phyloP scores from a whole-genome alignment of 495 filamentous ascomycete species.

The Chaetomium tenue region DNA sequence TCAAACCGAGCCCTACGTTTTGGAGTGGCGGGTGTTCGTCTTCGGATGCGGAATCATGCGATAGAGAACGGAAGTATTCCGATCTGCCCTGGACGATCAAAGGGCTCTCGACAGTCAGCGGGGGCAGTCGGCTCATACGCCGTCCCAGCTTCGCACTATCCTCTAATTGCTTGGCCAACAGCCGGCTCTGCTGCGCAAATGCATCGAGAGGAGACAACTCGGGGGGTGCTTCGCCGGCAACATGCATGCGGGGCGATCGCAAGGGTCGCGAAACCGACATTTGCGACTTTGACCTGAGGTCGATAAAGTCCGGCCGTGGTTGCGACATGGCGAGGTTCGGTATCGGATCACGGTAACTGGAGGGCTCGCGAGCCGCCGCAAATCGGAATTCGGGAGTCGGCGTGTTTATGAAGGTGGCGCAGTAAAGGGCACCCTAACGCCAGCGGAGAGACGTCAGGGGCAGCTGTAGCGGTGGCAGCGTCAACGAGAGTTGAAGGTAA shows the following conservation, averaged over 20 bases:
- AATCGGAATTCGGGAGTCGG: not conserved
- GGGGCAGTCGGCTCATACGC: slow-evolving; percentile 81
- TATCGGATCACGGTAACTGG: not conserved
- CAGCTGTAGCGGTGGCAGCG: slow-evolving; percentile 8
- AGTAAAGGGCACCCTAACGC: slow-evolving; percentile 9
- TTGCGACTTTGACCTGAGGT: slow-evolving; percentile 63
- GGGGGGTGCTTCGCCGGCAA: slow-evolving; percentile 84
- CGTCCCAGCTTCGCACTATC: slow-evolving; percentile 65
- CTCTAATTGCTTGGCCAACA: slow-evolving; percentile 83
- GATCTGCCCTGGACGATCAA: slow-evolving; percentile 66
- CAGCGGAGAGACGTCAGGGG: slow-evolving; percentile 28
- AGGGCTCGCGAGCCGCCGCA: not conserved
- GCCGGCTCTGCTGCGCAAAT: slow-evolving; percentile 81
- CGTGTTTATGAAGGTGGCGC: slow-evolving; percentile 9
- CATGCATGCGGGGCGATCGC: slow-evolving; percentile 69
- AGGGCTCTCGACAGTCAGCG: slow-evolving; percentile 71
- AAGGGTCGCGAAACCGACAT: slow-evolving; percentile 56
- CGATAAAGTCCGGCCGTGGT: slow-evolving; percentile 57
- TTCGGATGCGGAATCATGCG: slow-evolving; percentile 46
- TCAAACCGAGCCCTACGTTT: slow-evolving; percentile 46
- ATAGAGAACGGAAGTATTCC: slow-evolving; percentile 67
- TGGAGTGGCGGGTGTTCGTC: slow-evolving; percentile 36
- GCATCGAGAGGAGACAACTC: slow-evolving; percentile 93
- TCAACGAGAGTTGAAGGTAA: slow-evolving; percentile 12
- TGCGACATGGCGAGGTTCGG: slow-evolving; percentile 46